These are phyloP conservation scores for Trametes meyenii DNA, from an alignment of 768 basidiomycete genomes.

Conservation along the genomic window DNA sequence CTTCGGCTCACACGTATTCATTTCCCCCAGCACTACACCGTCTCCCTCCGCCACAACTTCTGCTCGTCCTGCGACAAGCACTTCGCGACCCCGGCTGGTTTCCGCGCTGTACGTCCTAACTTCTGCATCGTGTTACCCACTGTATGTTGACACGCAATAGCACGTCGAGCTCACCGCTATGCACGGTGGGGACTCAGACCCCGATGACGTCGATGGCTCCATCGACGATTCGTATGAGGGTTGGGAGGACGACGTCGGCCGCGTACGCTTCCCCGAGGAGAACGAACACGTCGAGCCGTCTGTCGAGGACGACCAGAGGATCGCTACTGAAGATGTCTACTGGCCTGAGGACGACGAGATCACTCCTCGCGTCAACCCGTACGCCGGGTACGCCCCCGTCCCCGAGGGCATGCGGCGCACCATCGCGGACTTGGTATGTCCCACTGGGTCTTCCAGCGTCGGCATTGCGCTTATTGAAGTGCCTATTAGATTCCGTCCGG, in stretches of 20 bases:
- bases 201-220: slow-evolving; percentile 26
- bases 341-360: slow-evolving; percentile 28
- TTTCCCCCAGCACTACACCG: slow-evolving; percentile 33
- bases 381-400: slow-evolving; percentile 23
- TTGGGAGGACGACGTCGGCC: slow-evolving; percentile 38
- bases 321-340: slow-evolving; percentile 14
- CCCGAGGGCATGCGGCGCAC: background rate
- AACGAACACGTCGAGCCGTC: slow-evolving; percentile 10
- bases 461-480: background rate
- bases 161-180: slow-evolving; percentile 36
- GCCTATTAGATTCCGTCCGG: too few species aligned
- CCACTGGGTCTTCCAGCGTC: background rate
- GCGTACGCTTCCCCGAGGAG: slow-evolving; percentile 29
- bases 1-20: background rate
- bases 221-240: slow-evolving; percentile 31
- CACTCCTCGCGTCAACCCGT: slow-evolving; percentile 23
- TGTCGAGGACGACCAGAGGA: slow-evolving; percentile 2
- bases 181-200: slow-evolving; percentile 32
- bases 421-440: background rate
- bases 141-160: slow-evolving; percentile 8
- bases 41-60: slow-evolving; percentile 36
- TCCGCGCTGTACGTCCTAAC: slow-evolving; percentile 29
- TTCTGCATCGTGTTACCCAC: background rate
- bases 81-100: slow-evolving; percentile 34
- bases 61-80: slow-evolving; percentile 36